phyloP scores from a whole-genome alignment of 495 filamentous ascomycete genomes.

The Aspergillus incahuasiensis region DNA sequence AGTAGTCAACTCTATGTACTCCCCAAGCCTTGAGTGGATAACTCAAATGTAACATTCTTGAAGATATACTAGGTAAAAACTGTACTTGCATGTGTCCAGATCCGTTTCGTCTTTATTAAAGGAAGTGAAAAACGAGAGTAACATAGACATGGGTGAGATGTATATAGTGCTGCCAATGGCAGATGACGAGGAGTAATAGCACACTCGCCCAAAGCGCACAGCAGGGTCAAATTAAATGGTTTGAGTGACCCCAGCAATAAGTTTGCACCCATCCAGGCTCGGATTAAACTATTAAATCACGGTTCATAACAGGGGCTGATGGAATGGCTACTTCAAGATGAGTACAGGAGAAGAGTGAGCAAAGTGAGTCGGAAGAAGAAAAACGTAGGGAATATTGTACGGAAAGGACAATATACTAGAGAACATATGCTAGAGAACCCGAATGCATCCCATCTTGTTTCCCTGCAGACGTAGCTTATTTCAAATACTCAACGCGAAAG shows the following conservation, averaged over 20 bases:
- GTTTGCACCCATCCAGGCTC: neutral
- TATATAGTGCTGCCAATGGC: neutral
- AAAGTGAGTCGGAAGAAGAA: neutral
- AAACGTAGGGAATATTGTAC: constrained; percentile 20
- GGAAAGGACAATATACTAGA: constrained; percentile 19
- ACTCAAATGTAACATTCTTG: neutral
- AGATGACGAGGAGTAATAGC: too few species aligned
- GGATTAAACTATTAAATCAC: neutral
- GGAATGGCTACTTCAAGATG: constrained; percentile 12
- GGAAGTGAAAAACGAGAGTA: neutral
- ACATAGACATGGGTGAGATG: neutral
- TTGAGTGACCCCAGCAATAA: neutral
- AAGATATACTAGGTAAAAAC: neutral
- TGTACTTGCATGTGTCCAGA: neutral
- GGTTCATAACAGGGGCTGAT: neutral
- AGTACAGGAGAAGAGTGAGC: constrained; percentile 8
- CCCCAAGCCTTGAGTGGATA: too few species aligned
- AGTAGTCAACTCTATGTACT: too few species aligned
- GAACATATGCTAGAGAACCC: constrained; percentile 16
- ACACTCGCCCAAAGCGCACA: neutral
- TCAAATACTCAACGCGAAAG: constrained; percentile 21
- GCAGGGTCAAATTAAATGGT: neutral
- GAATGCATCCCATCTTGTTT: constrained; percentile 8
- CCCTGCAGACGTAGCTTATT: constrained; percentile 23
- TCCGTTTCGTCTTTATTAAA: neutral